Base-by-base conservation (phyloP, 352 stramenopile genomes). In the Sclerospora graminicola region DNA sequence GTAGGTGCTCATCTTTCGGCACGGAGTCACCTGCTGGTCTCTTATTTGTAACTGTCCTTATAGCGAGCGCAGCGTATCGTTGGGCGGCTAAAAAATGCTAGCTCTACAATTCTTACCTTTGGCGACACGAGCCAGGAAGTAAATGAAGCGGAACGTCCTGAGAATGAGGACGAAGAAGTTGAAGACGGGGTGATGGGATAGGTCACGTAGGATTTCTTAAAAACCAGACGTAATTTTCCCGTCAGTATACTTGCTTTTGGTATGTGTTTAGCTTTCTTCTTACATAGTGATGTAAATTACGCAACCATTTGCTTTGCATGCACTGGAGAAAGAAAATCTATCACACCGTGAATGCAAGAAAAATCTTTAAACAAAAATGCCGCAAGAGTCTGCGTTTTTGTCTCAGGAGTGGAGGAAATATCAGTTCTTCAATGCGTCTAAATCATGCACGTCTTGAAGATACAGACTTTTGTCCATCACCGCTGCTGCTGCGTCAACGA, bases 401-500 rank as follows among this genome's bases (percentile, higher is more conserved):
- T 44, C n/a, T 15, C 46, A 14, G 6, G 6, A 26, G 4, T 19
- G n/a, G 20, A 43, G 47, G 23, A 23, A 24, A 41, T 15, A 45
- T 84, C 59, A 89, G 53, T 84, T 73, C 53, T 89, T 89, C 28
- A 86, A 61, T 18, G 71, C 71, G 54, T 89, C 76, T 15, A 89
- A 59, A 49, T 86, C 76, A 14, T 84, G 73, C 33, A 64, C 67
- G 39, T 84, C 76, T 63, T 89, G 73, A 51, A 89, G 60, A 64
- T 89, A 89, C 43, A 89, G 51, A 23, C 77, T 89, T 54, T 89
- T 89, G 65, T 89, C 77, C 64, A 89, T 81, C 42, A 85, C 71
- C 30, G 68, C 72, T 39, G 67, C 65, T 40, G 66, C 60, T 14
- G 54, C 65, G 38, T 85, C 76, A 45, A 83, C 58, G 11, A 35